These are phyloP conservation scores for Ophiocordyceps camponoti-saundersi DNA, from an alignment of 2,329 filamentous ascomycete genomes.

Conservation along the genomic window DNA sequence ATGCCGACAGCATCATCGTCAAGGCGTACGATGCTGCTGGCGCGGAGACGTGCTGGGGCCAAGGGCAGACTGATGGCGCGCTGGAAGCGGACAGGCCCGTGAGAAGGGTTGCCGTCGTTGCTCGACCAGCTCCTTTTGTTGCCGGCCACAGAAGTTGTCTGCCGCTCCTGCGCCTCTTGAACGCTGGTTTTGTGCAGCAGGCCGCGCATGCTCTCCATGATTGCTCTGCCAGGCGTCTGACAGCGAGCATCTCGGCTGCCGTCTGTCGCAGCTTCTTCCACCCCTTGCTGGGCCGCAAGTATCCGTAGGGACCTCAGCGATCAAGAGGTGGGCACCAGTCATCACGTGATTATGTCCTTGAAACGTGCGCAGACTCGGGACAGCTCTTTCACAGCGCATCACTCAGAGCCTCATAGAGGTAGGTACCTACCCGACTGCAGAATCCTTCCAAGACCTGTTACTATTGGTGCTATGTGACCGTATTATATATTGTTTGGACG, in stretches of 20 bases:
- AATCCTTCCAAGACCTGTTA: too few species aligned
- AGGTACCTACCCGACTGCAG: too few species aligned
- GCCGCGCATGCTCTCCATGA: conserved; percentile 23
- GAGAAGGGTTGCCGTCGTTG: conserved; percentile 4
- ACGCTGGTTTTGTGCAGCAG: conserved; percentile 33
- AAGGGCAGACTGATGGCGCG: conserved; percentile 15
- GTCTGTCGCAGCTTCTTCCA: background rate
- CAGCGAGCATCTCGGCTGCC: background rate
- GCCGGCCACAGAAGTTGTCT: conserved; percentile 23
- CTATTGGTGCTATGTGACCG: too few species aligned
- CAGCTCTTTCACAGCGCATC: too few species aligned
- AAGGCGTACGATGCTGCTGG: conserved; percentile 28
- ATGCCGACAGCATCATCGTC: conserved; percentile 5
- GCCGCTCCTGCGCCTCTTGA: conserved; percentile 23
- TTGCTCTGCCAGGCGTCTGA: background rate
- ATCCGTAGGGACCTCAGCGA: too few species aligned
- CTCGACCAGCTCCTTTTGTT: conserved; percentile 26
- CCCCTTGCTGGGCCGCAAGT: background rate
- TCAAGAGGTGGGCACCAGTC: too few species aligned
- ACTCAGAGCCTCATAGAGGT: too few species aligned
- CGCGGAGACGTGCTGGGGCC: conserved; percentile 13
- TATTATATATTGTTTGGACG: too few species aligned
- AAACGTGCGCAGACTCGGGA: too few species aligned
- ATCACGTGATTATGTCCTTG: too few species aligned
- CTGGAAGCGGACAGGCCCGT: conserved; percentile 13